phyloP scores from a whole-genome alignment of 1,284 basidiomycete species.

The Earliella scabrosa region DNA sequence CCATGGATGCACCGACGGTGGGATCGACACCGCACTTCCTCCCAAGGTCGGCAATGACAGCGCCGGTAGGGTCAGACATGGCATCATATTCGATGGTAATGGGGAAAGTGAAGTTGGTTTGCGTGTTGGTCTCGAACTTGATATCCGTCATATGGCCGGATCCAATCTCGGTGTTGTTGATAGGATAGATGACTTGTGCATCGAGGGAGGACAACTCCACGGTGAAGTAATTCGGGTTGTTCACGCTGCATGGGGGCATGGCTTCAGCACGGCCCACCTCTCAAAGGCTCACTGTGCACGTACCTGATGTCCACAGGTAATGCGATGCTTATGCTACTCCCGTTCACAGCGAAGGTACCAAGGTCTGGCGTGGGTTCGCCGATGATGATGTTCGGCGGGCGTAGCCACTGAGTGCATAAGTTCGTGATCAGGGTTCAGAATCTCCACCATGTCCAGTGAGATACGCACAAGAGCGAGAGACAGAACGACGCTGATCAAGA shows the following conservation, averaged over 20 bases:
- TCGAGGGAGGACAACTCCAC: constrained; percentile 74
- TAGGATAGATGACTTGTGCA: constrained; percentile 75
- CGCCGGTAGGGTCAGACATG: constrained; percentile 57
- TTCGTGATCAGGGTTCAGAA: not conserved
- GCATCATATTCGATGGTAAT: constrained; percentile 76
- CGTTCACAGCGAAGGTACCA: constrained; percentile 36
- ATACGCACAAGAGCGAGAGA: constrained; percentile 70
- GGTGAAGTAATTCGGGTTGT: constrained; percentile 87
- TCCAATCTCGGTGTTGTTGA: constrained; percentile 72
- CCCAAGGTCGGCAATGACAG: constrained; percentile 69
- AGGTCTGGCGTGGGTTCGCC: constrained; percentile 51
- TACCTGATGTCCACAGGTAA: constrained; percentile 68
- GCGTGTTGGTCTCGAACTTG: constrained; percentile 65
- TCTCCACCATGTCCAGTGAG: not conserved
- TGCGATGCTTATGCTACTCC: constrained; percentile 60
- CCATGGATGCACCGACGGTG: constrained; percentile 45
- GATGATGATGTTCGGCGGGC: constrained; percentile 76
- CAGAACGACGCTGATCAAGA: constrained; percentile 73
- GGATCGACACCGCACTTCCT: constrained; percentile 69
- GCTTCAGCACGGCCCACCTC: not conserved
- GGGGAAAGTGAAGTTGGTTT: constrained; percentile 83
- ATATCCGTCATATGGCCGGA: constrained; percentile 65
- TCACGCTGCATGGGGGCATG: constrained; percentile 62
- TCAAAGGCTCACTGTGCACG: not conserved
- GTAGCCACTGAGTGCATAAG: constrained; percentile 63